Evolutionary conservation across 257 asterid genomes (phyloP), one percentile per base, ranked within the genome.

Genomic region (Lycium barbarum): DNA sequence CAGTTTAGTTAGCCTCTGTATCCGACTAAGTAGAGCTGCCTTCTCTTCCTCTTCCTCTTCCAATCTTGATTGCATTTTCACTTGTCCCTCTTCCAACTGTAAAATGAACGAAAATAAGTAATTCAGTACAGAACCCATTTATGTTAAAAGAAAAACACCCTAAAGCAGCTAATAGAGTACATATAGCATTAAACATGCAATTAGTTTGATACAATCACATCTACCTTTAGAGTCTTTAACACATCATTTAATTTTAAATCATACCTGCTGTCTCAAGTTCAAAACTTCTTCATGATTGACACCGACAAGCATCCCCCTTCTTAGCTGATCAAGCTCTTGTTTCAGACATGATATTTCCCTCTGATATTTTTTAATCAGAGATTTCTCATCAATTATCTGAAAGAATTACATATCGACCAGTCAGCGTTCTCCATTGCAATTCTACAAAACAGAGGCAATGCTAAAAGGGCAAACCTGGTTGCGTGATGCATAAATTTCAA

Each of bases 1-100:
- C 87, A 97, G 92, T 90, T 97, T 97, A 38, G 99, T 95, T 70
- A 97, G 94, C 92, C 99, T 92, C 88, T 97, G 99, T 88, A 97
- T 97, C 87, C 99, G 93, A 92, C 99, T 97, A 98, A 97, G 91
- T 73, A 97, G 84, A 89, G 99, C 99, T 20, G 94, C 95, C 92
- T 97, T 97, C 83, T 97, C 99, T 83, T 97, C 99, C 86, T 97
- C 99, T 81, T 97, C 99, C 91, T 97, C 99, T 93, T 97, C 99
- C 91, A 97, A 88, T 88, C 99, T 92, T 67, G 98, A 95, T 85
- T 93, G 98, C 99, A 97, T 95, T 94, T 95, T 97, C 71, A 94
- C 94, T 91, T 97, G 99, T 61, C 99, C 99, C 91, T 95, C 98
- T 92, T 97, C 99, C 93, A 97, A 92, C 99, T 97, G 86, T 66